Percentiles rank a stretch among this genome's conserved stretches.
Evolutionary conservation across 1,284 basidiomycete genomes (phyloP).

Genomic region (Cryptococcus sp.): DNA sequence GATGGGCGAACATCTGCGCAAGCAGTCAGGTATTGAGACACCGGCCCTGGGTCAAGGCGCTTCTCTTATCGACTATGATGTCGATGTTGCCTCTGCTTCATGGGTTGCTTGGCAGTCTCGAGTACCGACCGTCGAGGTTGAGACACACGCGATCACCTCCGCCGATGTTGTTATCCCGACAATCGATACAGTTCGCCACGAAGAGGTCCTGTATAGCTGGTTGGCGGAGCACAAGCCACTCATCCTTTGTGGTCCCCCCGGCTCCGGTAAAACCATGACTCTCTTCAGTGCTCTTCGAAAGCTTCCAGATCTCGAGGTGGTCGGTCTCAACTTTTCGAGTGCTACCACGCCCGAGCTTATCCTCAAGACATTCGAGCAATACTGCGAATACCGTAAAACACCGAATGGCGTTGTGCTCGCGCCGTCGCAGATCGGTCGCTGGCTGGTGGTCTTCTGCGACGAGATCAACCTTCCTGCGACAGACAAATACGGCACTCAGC

Average conservation of each 20-base stretch:
- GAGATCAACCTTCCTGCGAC: slow-evolving; percentile 97
- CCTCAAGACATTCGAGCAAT: slow-evolving; percentile 99
- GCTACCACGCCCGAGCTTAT: slow-evolving; percentile 98
- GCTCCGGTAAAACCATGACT: slow-evolving; percentile 99
- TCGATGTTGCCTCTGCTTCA: slow-evolving; percentile 79
- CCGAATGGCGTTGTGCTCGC: slow-evolving; percentile 94
- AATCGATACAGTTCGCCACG: slow-evolving; percentile 97
- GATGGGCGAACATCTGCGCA: slow-evolving; percentile 84
- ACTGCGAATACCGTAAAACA: slow-evolving; percentile 98
- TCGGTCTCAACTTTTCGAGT: slow-evolving; percentile 98
- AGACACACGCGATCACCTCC: slow-evolving; percentile 91
- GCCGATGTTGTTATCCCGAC: slow-evolving; percentile 98
- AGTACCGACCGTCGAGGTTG: slow-evolving; percentile 94
- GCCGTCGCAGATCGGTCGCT: slow-evolving; percentile 91
- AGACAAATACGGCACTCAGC: slow-evolving; percentile 98
- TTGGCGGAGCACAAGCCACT: slow-evolving; percentile 98
- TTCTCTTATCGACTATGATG: slow-evolving; percentile 94
- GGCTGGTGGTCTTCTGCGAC: slow-evolving; percentile 99
- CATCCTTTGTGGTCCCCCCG: slow-evolving; percentile 97
- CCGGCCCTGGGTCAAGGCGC: slow-evolving; percentile 72
- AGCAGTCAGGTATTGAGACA: slow-evolving; percentile 85
- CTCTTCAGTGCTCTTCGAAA: slow-evolving; percentile 98
- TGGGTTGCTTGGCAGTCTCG: slow-evolving; percentile 91
- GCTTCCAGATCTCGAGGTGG: slow-evolving; percentile 97
- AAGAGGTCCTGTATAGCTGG: slow-evolving; percentile 98